Percentiles rank a stretch among this genome's conserved stretches.
Conservation (phyloP, 2,329 filamentous ascomycete genomes). For the Hypoxylon sp. region DNA sequence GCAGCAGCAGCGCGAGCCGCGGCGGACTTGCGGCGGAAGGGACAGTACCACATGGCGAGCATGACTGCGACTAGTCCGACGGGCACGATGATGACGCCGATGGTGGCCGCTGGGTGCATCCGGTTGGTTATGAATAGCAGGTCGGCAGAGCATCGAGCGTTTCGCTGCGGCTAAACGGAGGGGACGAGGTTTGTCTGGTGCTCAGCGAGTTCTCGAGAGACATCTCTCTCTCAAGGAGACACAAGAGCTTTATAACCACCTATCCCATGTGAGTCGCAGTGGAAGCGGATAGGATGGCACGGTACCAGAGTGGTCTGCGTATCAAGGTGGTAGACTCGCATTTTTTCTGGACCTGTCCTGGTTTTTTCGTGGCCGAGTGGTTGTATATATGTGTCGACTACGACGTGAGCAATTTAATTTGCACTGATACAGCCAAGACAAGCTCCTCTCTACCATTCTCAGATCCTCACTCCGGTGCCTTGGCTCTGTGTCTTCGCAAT, state of each 20-base stretch:
- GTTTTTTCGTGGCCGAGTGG: slow-evolving; percentile 16
- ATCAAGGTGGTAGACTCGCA: background rate
- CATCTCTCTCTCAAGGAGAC: background rate
- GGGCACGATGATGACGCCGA: slow-evolving; percentile 30
- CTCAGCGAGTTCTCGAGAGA: no score
- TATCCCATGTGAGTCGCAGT: background rate
- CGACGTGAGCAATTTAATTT: slow-evolving; percentile 32
- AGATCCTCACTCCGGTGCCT: slow-evolving; percentile 5
- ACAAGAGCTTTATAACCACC: slow-evolving; percentile 1
- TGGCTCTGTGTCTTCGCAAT: slow-evolving; percentile 3
- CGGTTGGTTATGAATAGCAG: slow-evolving; percentile 1
- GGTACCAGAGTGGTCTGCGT: slow-evolving; percentile 1
- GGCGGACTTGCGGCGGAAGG: slow-evolving; percentile 11
- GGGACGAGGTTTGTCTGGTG: background rate
- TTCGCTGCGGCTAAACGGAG: slow-evolving; percentile 1
- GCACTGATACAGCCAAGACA: slow-evolving; percentile 25
- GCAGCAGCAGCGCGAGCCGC: no score
- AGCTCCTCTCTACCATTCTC: slow-evolving; percentile 2
- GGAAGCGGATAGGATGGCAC: background rate
- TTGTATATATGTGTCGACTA: slow-evolving; percentile 16
- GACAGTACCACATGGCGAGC: slow-evolving; percentile 29
- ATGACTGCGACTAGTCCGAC: slow-evolving; percentile 28
- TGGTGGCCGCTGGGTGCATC: slow-evolving; percentile 25
- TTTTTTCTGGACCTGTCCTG: slow-evolving; percentile 18
- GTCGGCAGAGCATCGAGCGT: slow-evolving; percentile 12